Percentiles rank a stretch among this genome's conserved stretches.
phyloP scores from a whole-genome alignment of 2,329 filamentous ascomycete species.

The Aspergillus puulaauensis region DNA sequence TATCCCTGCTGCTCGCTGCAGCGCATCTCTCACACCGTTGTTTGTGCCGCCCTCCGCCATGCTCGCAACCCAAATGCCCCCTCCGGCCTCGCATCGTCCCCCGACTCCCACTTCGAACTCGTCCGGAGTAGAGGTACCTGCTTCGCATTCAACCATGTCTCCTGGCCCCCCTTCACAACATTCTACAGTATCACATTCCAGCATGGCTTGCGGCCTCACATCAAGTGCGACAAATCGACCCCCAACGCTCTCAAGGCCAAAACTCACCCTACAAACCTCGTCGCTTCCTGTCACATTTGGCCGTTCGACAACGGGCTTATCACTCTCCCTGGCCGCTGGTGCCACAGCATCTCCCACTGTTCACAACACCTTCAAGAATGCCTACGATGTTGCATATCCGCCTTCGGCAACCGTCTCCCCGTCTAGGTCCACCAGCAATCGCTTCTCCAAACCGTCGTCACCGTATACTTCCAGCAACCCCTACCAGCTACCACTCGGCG shows the following conservation, averaged over 20 bases:
- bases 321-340: constrained; percentile 52
- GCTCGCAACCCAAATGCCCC: constrained; percentile 24
- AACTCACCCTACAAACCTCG: constrained; percentile 61
- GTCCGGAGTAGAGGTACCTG: constrained; percentile 3
- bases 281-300: constrained; percentile 52
- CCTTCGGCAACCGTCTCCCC: constrained; percentile 39
- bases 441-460: constrained; percentile 30
- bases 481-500: constrained; percentile 45
- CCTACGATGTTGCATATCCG: constrained; percentile 50
- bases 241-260: constrained; percentile 48
- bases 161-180: constrained; percentile 8
- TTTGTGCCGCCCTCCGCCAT: constrained; percentile 18
- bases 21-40: neutral
- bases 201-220: constrained; percentile 17
- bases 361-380: constrained; percentile 63
- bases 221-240: constrained; percentile 14
- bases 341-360: constrained; percentile 56
- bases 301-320: constrained; percentile 53
- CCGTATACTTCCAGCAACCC: constrained; percentile 31
- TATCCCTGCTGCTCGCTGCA: neutral
- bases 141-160: constrained; percentile 14
- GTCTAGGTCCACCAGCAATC: constrained; percentile 25
- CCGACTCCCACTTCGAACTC: constrained; percentile 8
- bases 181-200: constrained; percentile 12
- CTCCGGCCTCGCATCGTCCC: constrained; percentile 18